Percentiles rank a stretch among this genome's conserved stretches.
These are phyloP conservation scores for Lentinus tigrinus DNA, from an alignment of 768 basidiomycete species.

Conservation along the genomic window DNA sequence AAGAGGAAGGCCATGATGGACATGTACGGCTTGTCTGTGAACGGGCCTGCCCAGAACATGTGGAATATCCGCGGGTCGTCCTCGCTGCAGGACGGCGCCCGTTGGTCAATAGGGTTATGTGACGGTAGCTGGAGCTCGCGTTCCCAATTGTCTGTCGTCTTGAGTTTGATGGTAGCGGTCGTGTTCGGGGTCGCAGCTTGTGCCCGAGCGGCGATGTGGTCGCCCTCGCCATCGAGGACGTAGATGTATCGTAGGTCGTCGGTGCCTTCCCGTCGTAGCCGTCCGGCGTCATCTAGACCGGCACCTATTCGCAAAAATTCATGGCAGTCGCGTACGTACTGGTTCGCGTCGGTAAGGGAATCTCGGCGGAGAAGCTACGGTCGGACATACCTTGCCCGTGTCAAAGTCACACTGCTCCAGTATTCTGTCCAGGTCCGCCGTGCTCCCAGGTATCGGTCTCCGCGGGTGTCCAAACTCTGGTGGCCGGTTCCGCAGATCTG, in stretches of 20 bases:
- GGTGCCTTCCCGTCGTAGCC: slow-evolving; percentile 69
- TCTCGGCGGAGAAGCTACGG: slow-evolving; percentile 1
- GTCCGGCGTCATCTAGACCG: slow-evolving; percentile 82
- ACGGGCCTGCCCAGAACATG: slow-evolving; percentile 99
- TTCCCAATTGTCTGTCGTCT: slow-evolving; percentile 48
- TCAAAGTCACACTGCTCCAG: slow-evolving; percentile 93
- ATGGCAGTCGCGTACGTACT: slow-evolving; percentile 96
- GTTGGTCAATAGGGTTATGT: slow-evolving; percentile 47
- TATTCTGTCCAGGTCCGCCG: slow-evolving; percentile 86
- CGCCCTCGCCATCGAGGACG: slow-evolving; percentile 52
- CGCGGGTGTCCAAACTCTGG: slow-evolving; percentile 79
- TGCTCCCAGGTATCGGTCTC: slow-evolving; percentile 78
- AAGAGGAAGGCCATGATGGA: slow-evolving; percentile 94
- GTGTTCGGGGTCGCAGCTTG: slow-evolving; percentile 12
- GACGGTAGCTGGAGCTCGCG: slow-evolving; percentile 46
- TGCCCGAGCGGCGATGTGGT: slow-evolving; percentile 35
- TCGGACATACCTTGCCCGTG: slow-evolving; percentile 56
- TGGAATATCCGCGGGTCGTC: slow-evolving; percentile 90
- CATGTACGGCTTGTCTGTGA: slow-evolving; percentile 98
- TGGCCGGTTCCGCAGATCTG: slow-evolving; percentile 61
- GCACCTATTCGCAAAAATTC: slow-evolving; percentile 91
- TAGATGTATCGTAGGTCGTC: slow-evolving; percentile 89
- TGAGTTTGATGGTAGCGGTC: slow-evolving; percentile 20
- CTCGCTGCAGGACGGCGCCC: slow-evolving; percentile 69
- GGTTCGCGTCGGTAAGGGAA: slow-evolving; percentile 3